A percentile compares a stretch with the other conserved stretches of the same genome.
These are phyloP conservation scores for Neurospora hispaniola DNA, from an alignment of 495 filamentous ascomycete genomes.

Conservation along the genomic window DNA sequence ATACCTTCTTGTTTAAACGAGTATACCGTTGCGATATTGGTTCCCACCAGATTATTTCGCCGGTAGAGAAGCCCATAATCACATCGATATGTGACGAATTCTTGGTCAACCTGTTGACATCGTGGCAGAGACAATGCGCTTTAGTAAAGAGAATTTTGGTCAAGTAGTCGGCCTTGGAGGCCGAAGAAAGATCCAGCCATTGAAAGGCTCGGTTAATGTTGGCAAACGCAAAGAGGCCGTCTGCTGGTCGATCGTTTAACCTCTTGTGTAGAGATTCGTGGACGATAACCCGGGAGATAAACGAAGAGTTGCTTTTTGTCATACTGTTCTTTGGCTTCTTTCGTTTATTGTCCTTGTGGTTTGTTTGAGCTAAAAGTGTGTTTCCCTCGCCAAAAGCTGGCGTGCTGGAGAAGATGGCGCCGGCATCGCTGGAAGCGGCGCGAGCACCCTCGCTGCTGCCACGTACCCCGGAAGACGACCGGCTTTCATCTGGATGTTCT, in stretches of 20 bases:
- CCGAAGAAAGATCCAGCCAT: constrained; percentile 47
- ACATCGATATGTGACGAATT: constrained; percentile 71
- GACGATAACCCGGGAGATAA: constrained; percentile 88
- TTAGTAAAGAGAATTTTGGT: constrained; percentile 96
- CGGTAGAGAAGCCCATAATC: constrained; percentile 89
- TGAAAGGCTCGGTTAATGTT: constrained; percentile 93
- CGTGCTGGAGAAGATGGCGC: constrained; percentile 28
- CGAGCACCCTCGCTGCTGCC: constrained; percentile 37
- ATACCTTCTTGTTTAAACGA: constrained; percentile 78
- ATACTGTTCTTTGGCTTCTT: constrained; percentile 96
- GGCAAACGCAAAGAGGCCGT: constrained; percentile 81
- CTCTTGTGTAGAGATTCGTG: constrained; percentile 73
- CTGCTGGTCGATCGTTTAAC: constrained; percentile 61
- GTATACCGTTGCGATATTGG: constrained; percentile 94
- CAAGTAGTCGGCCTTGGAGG: constrained; percentile 66
- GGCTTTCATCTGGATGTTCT: constrained; percentile 48
- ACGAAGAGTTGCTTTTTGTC: constrained; percentile 94
- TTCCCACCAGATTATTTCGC: constrained; percentile 98
- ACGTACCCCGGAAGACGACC: constrained; percentile 48
- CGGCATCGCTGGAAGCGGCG: constrained; percentile 31
- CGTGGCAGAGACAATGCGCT: constrained; percentile 89
- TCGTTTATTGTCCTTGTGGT: constrained; percentile 67
- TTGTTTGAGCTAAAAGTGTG: constrained; percentile 47
- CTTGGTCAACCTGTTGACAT: constrained; percentile 79
- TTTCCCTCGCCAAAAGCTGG: constrained; percentile 88